These are phyloP conservation scores for Dryas alaskensis DNA, from an alignment of 306 rosid species.

Conservation along the genomic window DNA sequence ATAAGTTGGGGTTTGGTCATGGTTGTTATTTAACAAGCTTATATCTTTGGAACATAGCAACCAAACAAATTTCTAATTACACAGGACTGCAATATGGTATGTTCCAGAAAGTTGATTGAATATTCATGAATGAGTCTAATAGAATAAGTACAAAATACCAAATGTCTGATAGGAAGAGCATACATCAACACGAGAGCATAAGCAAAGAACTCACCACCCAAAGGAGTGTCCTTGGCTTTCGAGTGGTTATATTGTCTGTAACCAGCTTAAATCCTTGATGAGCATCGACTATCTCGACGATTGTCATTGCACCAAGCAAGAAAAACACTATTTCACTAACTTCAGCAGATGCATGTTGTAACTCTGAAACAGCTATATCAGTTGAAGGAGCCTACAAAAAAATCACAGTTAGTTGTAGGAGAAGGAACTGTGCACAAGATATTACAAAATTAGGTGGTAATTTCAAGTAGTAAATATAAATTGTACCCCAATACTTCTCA, in stretches of 20 bases:
- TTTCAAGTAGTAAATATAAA: conserved; percentile 16
- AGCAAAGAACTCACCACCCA: conserved; percentile 82
- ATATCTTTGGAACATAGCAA: not conserved
- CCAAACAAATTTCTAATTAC: not conserved
- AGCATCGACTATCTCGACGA: conserved; percentile 86
- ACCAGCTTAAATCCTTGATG: conserved; percentile 98
- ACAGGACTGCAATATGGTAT: not conserved
- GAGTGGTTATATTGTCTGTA: conserved; percentile 86
- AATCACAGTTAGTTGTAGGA: not conserved
- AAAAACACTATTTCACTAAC: conserved; percentile 95
- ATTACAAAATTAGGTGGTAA: not conserved
- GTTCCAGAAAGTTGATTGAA: conserved; percentile 9
- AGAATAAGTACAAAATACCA: not conserved
- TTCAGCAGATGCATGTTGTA: conserved; percentile 83
- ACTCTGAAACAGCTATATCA: conserved; percentile 83
- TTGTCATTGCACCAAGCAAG: conserved; percentile 97
- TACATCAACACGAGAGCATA: conserved; percentile 16
- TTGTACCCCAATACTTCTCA: conserved; percentile 89
- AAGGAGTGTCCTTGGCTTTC: conserved; percentile 82
- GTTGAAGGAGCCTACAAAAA: conserved; percentile 82
- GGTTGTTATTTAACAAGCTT: conserved; percentile 1
- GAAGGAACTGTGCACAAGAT: not conserved
- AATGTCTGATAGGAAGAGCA: conserved; percentile 7
- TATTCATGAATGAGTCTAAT: conserved; percentile 11
- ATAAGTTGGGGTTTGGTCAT: not conserved